phyloP scores from a whole-genome alignment of 441 rosid genomes.

The Lepidium campestre region DNA sequence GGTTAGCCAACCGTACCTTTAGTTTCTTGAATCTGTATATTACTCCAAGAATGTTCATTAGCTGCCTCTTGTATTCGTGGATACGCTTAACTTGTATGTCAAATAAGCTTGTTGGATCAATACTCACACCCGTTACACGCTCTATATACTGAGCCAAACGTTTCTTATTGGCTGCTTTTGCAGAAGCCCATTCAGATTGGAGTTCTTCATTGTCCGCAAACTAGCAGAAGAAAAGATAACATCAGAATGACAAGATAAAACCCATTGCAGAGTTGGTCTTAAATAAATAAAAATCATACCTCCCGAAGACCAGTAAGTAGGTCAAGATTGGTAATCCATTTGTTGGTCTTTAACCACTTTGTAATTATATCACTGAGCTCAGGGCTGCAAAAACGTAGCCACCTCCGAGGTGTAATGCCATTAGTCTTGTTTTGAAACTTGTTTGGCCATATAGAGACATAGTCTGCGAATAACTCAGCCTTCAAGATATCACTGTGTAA shows the following conservation, averaged over 20 bases:
- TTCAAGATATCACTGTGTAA: conserved; percentile 94
- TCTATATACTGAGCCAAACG: conserved; percentile 70
- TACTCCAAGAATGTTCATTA: conserved; percentile 86
- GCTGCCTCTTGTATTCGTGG: conserved; percentile 97
- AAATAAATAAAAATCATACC: conserved; percentile 31
- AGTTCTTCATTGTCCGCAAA: conserved; percentile 70
- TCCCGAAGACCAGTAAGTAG: conserved; percentile 80
- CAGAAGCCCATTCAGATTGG: conserved; percentile 92
- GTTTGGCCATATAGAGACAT: conserved; percentile 88
- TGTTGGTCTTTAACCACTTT: conserved; percentile 84
- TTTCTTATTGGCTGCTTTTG: conserved; percentile 86
- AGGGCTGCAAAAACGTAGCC: conserved; percentile 96
- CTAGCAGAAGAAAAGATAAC: conserved; percentile 43
- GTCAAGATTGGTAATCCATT: conserved; percentile 89
- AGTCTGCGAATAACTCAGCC: conserved; percentile 85
- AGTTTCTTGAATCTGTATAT: conserved; percentile 86
- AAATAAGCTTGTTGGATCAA: conserved; percentile 80
- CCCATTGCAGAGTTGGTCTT: conserved; percentile 9
- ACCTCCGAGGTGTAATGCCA: conserved; percentile 94
- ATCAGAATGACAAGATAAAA: conserved; percentile 14
- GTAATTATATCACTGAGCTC: conserved; percentile 91
- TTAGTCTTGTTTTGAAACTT: conserved; percentile 97
- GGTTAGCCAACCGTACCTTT: conserved; percentile 51
- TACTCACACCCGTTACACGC: conserved; percentile 72
- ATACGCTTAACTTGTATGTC: conserved; percentile 98